Evolutionary conservation across 495 filamentous ascomycete genomes (phyloP), one percentile per base, ranked within the genome.

Genomic region (Daldinia loculata): DNA sequence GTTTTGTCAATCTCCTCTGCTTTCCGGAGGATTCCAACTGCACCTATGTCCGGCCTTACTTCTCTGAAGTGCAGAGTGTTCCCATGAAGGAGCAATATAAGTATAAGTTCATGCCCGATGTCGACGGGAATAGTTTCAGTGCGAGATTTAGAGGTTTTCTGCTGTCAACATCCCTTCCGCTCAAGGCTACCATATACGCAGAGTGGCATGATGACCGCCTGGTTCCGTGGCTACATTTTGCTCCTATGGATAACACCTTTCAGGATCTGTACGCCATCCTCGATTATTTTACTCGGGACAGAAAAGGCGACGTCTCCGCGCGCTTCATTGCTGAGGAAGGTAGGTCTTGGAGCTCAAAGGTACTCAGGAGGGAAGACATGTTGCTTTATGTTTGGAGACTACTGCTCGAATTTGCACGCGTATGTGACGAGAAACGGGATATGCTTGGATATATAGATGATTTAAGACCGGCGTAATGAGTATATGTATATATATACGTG

Each of bases 161-260:
- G 12, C 80, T 84, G 63, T 88, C 84, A 38, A 88, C 83, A 6
- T 85, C 82, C 29, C 74, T 90, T 5, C 85, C 85, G 1, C 79
- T 91, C 75, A 91, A 91, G 71, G 83, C 89, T 0, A 90, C 88
- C 2, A 84, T 90, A 55, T 90, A 89, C 75, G 74, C 84, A 0
- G 89, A 90, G 76, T 90, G 89, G 89, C 89, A 90, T 63, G 89
- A 91, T 63, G 85, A 83, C 14, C 78, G 89, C 6, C 74, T 91
- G 2, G 81, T 89, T 30, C 81, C 87, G 11, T 90, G 89, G 89
- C 78, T 80, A 22, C 89, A 91, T 69, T 91, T 84, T 66, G 87
- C 90, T 5, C 91, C 91, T 1, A 89, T 93, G 86, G 90, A 92
- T 71, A 92, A 91, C 68, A 83, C 85, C 3, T 92, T 87, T 59